Evolutionary conservation across 2,329 filamentous ascomycete genomes (phyloP).

Genomic region (Hypoxylon sp.): DNA sequence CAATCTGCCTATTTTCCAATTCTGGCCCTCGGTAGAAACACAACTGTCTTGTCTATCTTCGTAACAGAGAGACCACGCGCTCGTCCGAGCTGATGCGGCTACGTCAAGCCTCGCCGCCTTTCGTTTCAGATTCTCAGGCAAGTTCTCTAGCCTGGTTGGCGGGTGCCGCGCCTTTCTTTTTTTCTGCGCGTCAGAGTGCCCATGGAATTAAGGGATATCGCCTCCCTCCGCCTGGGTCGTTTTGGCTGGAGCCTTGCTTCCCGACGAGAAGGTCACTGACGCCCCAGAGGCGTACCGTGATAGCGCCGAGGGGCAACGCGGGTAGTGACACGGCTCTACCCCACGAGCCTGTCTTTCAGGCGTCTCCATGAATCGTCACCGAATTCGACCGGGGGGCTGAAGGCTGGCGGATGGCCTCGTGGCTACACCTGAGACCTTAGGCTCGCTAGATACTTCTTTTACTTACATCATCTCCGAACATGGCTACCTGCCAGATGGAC

Average conservation of each 20-base stretch:
- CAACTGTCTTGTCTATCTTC: not conserved
- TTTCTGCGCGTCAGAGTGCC: not conserved
- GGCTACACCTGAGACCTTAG: conserved; percentile 20
- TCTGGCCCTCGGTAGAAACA: not conserved
- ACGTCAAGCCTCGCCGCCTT: conserved; percentile 21
- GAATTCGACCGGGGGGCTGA: conserved; percentile 19
- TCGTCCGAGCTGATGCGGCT: conserved; percentile 26
- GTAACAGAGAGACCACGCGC: conserved; percentile 1
- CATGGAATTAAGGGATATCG: not conserved
- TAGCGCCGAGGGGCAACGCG: conserved; percentile 24
- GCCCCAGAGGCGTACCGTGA: conserved; percentile 35
- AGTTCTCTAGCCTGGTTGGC: not conserved
- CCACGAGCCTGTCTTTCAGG: conserved; percentile 15
- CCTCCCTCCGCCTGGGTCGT: conserved; percentile 1
- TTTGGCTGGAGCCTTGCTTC: not conserved
- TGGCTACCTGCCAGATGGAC: not conserved
- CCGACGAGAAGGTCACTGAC: conserved; percentile 1
- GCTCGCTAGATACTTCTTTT: conserved; percentile 5
- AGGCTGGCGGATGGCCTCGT: conserved; percentile 5
- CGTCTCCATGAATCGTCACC: conserved; percentile 13
- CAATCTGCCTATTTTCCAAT: conserved; percentile 1
- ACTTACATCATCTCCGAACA: not conserved
- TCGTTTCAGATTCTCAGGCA: conserved; percentile 27
- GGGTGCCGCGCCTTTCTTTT: conserved; percentile 1
- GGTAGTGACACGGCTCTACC: conserved; percentile 16